Percentiles rank a stretch among this genome's conserved stretches.
phyloP scores from a whole-genome alignment of 1,284 basidiomycete genomes.

The Quambalaria eucalypti region DNA sequence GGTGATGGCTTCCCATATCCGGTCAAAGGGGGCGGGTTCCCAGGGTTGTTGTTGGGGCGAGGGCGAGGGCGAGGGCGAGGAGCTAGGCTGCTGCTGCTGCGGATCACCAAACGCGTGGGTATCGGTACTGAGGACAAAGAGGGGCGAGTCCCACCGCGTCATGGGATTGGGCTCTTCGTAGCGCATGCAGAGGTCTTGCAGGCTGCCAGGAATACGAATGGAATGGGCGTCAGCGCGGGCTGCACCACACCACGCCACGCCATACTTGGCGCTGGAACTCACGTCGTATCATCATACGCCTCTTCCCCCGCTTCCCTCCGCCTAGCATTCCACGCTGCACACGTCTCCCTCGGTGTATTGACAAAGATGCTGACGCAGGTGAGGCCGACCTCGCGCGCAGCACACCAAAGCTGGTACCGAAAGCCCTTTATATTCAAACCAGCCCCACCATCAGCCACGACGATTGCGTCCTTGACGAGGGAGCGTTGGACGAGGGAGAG shows the following conservation, averaged over 20 bases:
- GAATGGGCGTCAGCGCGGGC: not conserved
- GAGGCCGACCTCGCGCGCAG: conserved; percentile 75
- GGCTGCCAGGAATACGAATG: conserved; percentile 50
- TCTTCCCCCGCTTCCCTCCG: conserved; percentile 50
- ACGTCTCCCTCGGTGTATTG: conserved; percentile 53
- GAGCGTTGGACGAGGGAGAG: conserved; percentile 74
- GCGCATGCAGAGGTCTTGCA: conserved; percentile 78
- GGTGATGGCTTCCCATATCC: conserved; percentile 73
- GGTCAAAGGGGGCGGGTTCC: conserved; percentile 53
- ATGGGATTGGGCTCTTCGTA: conserved; percentile 95
- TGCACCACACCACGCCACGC: conserved; percentile 14
- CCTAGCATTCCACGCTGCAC: conserved; percentile 64
- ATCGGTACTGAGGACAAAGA: conserved; percentile 64
- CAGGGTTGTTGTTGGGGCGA: not conserved
- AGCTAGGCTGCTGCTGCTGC: too few species aligned
- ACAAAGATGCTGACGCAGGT: conserved; percentile 51
- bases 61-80: not conserved
- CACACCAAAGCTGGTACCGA: conserved; percentile 94
- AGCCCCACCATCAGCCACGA: conserved; percentile 68
- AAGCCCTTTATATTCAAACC: conserved; percentile 93
- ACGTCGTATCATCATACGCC: conserved; percentile 67
- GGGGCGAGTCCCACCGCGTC: conserved; percentile 91
- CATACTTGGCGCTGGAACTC: too few species aligned
- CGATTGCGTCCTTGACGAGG: conserved; percentile 63
- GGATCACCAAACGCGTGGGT: too few species aligned